Base-by-base conservation (phyloP, 257 asterid genomes). In the Craterostigma plantagineum region DNA sequence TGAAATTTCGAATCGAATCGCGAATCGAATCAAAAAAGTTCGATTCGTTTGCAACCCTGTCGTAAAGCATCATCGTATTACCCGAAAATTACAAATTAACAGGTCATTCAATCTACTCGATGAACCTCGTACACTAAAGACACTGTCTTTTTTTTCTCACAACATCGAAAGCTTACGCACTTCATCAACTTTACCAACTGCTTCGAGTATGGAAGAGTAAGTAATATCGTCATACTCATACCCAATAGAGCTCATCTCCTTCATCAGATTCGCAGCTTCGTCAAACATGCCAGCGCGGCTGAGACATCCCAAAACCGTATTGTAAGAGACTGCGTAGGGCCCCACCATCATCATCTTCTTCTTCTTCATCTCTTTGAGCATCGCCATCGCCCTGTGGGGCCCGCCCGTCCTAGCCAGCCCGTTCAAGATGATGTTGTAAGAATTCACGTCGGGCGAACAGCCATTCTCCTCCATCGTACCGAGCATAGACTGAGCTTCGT, bases 241-340 rank as follows among this genome's bases (percentile, higher is more conserved):
- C 11, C 81, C 77, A 46, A 52, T 60, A 43, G 40, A 33, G 2
- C 42, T 55, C 81, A 73, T 73, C 69, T 73, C 77, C 43, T 61
- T 59, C 81, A 73, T 73, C 16, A 73, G 48, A 53, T 52, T 69
- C 4, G 81, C 74, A 45, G 77, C 77, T 56, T 73, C 81, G 43
- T 73, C 81, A 38, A 73, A 65, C 77, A 65, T 65, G 34, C 81
- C 81, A 16, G 74, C 52, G 38, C 69, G 75, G 54, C 81, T 69
- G 1, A 73, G 59, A 54, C 77, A 65, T 13, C 81, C 75, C 8
- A 73, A 55, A 48, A 73, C 58, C 4, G 77, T 73, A 45, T 73
- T 73, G 40, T 73, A 73, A 4, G 81, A 69, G 3, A 73, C 70
- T 7, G 60, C 70, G 43, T 73, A 77, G 4, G 75, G 77, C 59